phyloP scores from a whole-genome alignment of 352 stramenopile genomes.

The Phytophthora lateralis region DNA sequence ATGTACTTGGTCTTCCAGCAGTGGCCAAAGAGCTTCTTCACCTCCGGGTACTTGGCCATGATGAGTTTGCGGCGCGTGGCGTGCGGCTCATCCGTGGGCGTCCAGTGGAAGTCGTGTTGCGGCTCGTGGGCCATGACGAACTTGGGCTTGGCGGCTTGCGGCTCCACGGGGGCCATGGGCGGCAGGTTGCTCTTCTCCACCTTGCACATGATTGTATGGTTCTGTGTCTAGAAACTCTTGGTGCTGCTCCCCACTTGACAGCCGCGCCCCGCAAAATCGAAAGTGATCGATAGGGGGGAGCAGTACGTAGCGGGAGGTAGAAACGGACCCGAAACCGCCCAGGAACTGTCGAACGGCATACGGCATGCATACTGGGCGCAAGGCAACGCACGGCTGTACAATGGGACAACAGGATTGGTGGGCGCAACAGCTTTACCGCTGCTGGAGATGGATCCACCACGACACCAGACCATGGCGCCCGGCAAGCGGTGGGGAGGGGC shows the following conservation, averaged over 20 bases:
- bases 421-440: conserved; percentile 17
- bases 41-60: conserved; percentile 88
- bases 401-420: conserved; percentile 16
- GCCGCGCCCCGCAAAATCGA: conserved; percentile 32
- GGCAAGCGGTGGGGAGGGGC: background rate
- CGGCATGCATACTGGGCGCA: conserved; percentile 18
- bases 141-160: conserved; percentile 45
- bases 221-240: too few relatives aligned
- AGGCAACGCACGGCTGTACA: conserved; percentile 24
- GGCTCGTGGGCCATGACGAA: conserved; percentile 54
- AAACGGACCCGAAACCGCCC: conserved; percentile 14
- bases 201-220: conserved; percentile 43
- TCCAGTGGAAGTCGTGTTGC: conserved; percentile 84
- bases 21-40: conserved; percentile 91
- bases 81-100: conserved; percentile 86
- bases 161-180: conserved; percentile 45
- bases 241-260: too few relatives aligned
- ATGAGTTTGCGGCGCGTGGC: conserved; percentile 84
- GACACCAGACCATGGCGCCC: background rate
- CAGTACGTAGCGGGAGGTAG: conserved; percentile 24
- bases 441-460: background rate
- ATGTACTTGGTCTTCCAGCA: conserved; percentile 90
- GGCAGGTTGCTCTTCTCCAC: conserved; percentile 43
- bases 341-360: conserved; percentile 6
- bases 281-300: conserved; percentile 14